phyloP scores from a whole-genome alignment of 805 yeast genomes.

The Candida railenensis region DNA sequence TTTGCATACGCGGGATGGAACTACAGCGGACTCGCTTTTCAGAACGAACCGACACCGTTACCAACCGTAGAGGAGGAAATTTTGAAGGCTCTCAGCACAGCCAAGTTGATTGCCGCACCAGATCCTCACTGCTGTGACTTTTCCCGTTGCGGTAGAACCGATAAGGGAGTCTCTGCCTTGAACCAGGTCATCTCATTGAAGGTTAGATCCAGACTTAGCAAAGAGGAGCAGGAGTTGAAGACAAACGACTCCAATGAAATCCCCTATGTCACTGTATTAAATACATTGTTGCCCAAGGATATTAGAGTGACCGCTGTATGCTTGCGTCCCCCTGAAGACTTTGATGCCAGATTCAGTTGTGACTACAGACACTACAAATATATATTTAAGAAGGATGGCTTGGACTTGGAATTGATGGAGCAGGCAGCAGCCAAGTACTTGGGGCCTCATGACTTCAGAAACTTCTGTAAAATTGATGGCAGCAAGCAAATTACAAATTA shows the following conservation, averaged over 20 bases:
- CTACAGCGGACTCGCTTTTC: slow-evolving; percentile 87
- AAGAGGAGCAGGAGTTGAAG: slow-evolving; percentile 60
- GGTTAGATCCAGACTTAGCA: slow-evolving; percentile 65
- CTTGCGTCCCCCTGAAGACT: slow-evolving; percentile 75
- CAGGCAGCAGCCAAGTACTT: slow-evolving; percentile 59
- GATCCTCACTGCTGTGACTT: slow-evolving; percentile 67
- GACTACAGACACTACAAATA: slow-evolving; percentile 82
- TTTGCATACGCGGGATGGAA: slow-evolving; percentile 95
- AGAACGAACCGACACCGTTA: slow-evolving; percentile 68
- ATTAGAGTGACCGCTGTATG: slow-evolving; percentile 81
- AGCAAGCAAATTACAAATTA: slow-evolving; percentile 87
- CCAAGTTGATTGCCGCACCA: slow-evolving; percentile 60
- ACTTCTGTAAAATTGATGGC: slow-evolving; percentile 93
- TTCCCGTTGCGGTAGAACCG: slow-evolving; percentile 93
- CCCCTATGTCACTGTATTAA: slow-evolving; percentile 72
- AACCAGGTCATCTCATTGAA: slow-evolving; percentile 84
- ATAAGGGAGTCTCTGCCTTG: slow-evolving; percentile 95
- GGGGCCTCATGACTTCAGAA: slow-evolving; percentile 89
- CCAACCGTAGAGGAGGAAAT: slow-evolving; percentile 86
- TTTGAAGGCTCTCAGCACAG: slow-evolving; percentile 65
- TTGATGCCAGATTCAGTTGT: slow-evolving; percentile 94
- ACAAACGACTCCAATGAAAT: slow-evolving; percentile 65
- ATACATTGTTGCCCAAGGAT: slow-evolving; percentile 76
- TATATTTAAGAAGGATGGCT: slow-evolving; percentile 52
- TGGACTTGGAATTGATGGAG: slow-evolving; percentile 68